Conservation (phyloP, 1,139 yeast species). For the Lodderomyces pseudojiufengensis region DNA sequence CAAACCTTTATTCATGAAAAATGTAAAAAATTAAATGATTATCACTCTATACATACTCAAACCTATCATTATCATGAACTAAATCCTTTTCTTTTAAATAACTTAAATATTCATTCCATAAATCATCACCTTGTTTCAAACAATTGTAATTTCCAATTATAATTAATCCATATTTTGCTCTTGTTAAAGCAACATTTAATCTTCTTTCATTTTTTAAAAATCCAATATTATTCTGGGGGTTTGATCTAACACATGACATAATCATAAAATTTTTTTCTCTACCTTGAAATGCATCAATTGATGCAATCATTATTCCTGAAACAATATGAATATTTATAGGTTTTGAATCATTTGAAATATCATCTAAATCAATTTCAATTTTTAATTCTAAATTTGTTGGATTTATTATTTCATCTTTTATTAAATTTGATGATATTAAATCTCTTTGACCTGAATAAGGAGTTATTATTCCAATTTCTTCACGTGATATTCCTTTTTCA, state of each 20-base stretch:
- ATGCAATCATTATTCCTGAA: constrained; percentile 65
- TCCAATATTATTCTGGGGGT: constrained; percentile 48
- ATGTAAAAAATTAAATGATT: too few relatives aligned
- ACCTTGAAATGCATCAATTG: constrained; percentile 67
- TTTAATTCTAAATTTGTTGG: constrained; percentile 48
- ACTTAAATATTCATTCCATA: constrained; percentile 54
- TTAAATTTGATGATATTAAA: constrained; percentile 48
- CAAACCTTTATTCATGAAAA: too few relatives aligned
- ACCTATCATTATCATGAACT: constrained; percentile 11
- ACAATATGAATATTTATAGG: constrained; percentile 56
- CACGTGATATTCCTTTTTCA: constrained; percentile 48
- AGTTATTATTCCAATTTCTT: constrained; percentile 62
- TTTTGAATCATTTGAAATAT: constrained; percentile 45
- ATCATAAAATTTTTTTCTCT: constrained; percentile 58
- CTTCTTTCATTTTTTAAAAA: constrained; percentile 56
- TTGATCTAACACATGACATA: constrained; percentile 61
- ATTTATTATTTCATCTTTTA: constrained; percentile 51
- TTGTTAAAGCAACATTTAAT: constrained; percentile 59
- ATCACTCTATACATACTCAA: constrained; percentile 10
- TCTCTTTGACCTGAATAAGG: constrained; percentile 76
- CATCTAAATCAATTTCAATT: constrained; percentile 56
- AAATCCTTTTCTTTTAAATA: constrained; percentile 24
- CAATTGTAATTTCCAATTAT: constrained; percentile 55
- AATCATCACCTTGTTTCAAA: constrained; percentile 40
- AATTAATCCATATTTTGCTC: constrained; percentile 56